Evolutionary conservation across 441 rosid species (phyloP).

Genomic region (Erysimum cheiri): DNA sequence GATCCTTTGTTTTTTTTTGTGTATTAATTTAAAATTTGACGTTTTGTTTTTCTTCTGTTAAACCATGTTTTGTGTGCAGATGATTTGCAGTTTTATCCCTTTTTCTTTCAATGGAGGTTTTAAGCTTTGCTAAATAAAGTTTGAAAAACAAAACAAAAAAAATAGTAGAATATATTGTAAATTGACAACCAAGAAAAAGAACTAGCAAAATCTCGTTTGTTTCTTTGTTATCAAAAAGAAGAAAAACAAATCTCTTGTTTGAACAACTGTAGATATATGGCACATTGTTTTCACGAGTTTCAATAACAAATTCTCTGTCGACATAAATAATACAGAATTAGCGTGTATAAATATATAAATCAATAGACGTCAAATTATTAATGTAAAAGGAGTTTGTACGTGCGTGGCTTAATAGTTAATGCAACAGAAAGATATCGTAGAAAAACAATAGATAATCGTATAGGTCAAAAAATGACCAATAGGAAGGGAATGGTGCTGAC

Average conservation of each 20-base stretch:
- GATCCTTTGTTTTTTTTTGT: too few species aligned
- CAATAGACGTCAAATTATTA: background rate
- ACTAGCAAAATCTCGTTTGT: background rate
- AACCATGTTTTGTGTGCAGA: too few species aligned
- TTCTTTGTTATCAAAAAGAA: too few species aligned
- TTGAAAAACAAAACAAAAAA: too few species aligned
- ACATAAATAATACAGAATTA: background rate
- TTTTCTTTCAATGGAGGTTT: too few species aligned
- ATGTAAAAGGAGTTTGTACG: conserved; percentile 21
- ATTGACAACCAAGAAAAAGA: too few species aligned
- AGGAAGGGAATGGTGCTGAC: conserved; percentile 38
- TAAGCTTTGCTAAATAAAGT: too few species aligned
- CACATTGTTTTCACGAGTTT: conserved; percentile 32
- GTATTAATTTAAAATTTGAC: too few species aligned
- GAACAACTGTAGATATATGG: conserved; percentile 3
- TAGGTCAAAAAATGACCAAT: conserved; percentile 26
- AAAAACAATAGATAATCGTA: conserved; percentile 25
- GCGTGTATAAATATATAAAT: background rate
- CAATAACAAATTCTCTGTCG: background rate
- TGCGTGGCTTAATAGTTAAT: conserved; percentile 34
- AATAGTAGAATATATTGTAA: too few species aligned
- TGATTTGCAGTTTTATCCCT: too few species aligned
- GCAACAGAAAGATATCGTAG: conserved; percentile 44
- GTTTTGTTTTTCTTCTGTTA: too few species aligned
- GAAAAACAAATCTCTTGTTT: background rate